Percentiles rank a stretch among this genome's conserved stretches.
Conservation (phyloP, 2,329 filamentous ascomycete genomes). For the Chrysoporthe deuterocubensis region DNA sequence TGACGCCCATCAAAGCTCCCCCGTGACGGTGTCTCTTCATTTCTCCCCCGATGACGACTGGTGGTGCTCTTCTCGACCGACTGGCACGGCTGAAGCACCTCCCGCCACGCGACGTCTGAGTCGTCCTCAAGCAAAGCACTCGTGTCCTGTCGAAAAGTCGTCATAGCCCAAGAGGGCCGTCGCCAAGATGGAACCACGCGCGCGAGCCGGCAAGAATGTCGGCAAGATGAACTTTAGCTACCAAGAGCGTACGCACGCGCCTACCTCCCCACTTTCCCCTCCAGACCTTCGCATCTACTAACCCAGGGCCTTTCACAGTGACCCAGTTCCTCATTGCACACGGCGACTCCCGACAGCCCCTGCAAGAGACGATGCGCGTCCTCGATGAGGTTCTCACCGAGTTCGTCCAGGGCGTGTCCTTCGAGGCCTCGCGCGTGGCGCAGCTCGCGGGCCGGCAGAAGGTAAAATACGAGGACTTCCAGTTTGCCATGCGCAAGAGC, state of each 20-base stretch:
- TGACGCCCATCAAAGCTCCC: neutral
- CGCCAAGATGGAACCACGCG: constrained; percentile 72
- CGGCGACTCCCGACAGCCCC: constrained; percentile 76
- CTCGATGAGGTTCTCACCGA: constrained; percentile 96
- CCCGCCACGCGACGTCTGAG: neutral
- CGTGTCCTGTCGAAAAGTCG: neutral
- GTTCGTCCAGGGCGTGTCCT: constrained; percentile 92
- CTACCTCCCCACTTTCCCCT: constrained; percentile 3
- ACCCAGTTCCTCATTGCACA: constrained; percentile 77
- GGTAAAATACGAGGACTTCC: constrained; percentile 98
- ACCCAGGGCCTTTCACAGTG: constrained; percentile 50
- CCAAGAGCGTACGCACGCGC: constrained; percentile 64
- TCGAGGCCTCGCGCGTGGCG: constrained; percentile 84
- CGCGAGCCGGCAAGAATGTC: constrained; percentile 78
- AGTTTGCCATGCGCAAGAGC: constrained; percentile 88
- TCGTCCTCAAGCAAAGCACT: constrained; percentile 4
- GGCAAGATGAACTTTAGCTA: constrained; percentile 80
- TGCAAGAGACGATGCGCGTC: constrained; percentile 81
- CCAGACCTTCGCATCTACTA: neutral
- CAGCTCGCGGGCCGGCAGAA: constrained; percentile 89
- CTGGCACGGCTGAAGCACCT: neutral
- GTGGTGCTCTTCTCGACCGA: neutral
- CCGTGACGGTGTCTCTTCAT: neutral
- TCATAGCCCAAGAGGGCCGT: constrained; percentile 8
- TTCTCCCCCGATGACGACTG: neutral